Percentiles rank a stretch among this genome's conserved stretches.
These are phyloP conservation scores for Royoungia palumana DNA, from an alignment of 768 basidiomycete genomes.

Conservation along the genomic window DNA sequence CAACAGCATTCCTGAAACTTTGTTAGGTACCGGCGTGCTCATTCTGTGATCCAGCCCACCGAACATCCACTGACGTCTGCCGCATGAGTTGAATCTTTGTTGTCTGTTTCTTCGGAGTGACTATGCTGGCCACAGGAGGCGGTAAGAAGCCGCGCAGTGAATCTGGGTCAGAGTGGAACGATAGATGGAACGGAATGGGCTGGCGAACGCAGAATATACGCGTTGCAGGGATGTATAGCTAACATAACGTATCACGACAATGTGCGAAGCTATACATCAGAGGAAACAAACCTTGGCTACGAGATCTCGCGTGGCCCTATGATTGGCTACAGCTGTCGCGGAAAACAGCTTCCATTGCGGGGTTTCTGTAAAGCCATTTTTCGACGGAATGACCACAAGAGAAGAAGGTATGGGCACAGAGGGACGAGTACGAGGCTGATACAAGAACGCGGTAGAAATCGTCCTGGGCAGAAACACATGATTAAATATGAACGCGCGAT, in stretches of 20 bases:
- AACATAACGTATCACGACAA: not conserved
- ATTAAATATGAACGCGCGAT: not conserved
- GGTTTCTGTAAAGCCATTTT: slow-evolving; percentile 41
- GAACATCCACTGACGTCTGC: slow-evolving; percentile 65
- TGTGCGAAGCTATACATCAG: not conserved
- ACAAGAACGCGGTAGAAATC: slow-evolving; percentile 59
- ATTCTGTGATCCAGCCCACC: slow-evolving; percentile 28
- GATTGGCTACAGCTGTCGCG: slow-evolving; percentile 41
- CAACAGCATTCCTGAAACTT: slow-evolving; percentile 40
- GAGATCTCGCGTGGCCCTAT: slow-evolving; percentile 38
- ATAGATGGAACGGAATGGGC: slow-evolving; percentile 66
- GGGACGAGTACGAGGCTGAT: slow-evolving; percentile 65
- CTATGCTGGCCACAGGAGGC: slow-evolving; percentile 42
- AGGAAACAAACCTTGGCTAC: slow-evolving; percentile 25
- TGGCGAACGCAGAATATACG: slow-evolving; percentile 56
- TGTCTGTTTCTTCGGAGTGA: slow-evolving; percentile 27
- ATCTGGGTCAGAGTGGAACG: slow-evolving; percentile 51
- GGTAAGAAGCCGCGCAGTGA: slow-evolving; percentile 62
- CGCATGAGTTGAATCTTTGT: slow-evolving; percentile 63
- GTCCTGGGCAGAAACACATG: slow-evolving; percentile 33
- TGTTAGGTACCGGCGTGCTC: not conserved
- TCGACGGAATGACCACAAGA: slow-evolving; percentile 28
- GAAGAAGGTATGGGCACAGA: slow-evolving; percentile 48
- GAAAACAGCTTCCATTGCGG: slow-evolving; percentile 50
- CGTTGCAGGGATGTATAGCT: slow-evolving; percentile 56